Evolutionary conservation across 2,329 filamentous ascomycete genomes (phyloP), one percentile per base, ranked within the genome.

Genomic region (Tolypocladium tundrense): DNA sequence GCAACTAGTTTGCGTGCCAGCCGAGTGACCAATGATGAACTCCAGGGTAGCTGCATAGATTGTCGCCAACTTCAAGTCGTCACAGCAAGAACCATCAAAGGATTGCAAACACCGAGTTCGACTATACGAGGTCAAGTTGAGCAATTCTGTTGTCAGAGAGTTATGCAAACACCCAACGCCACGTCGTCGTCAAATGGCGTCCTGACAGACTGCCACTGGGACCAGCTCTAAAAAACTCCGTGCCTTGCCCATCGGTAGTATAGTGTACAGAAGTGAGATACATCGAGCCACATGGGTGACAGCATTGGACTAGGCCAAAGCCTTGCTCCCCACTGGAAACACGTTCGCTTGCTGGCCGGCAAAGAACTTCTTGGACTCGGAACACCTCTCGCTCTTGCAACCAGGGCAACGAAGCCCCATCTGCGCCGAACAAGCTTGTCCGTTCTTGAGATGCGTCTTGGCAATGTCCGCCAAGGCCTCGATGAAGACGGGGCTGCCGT

Each of bases 331-430:
- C 24, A 59, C 64, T 31, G 58, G 56, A 37, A 53, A 61, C 40
- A 71, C 59, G 37, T 62, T 63, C 59, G 62, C 65, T 59, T 74
- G 69, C 61, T 75, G 72, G 54, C 68, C 68, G 8, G 79, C 79
- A 68, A 87, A 88, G 70, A 87, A 87, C 65, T 81, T 83, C 73
- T 88, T 88, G 56, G 86, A 87, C 73, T 92, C 91, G 57, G 87
- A 73, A 73, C 94, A 99, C 66, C 87, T 83, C 67, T 95, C 90
- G 69, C 89, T 97, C 73, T 85, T 92, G 76, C 94, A 99, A 7
- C 90, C 92, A 2, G 95, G 94, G 75, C 94, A 99, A 65, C 94
- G 85, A 64, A 99, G 75, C 10, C 85, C 85, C 90, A 99, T 91
- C 75, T 97, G 94, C 58, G 78, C 77, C 37, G 90, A 95, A 70